Base-by-base conservation (phyloP, 2,329 filamentous ascomycete genomes). In the Pseudocercospora ulei region DNA sequence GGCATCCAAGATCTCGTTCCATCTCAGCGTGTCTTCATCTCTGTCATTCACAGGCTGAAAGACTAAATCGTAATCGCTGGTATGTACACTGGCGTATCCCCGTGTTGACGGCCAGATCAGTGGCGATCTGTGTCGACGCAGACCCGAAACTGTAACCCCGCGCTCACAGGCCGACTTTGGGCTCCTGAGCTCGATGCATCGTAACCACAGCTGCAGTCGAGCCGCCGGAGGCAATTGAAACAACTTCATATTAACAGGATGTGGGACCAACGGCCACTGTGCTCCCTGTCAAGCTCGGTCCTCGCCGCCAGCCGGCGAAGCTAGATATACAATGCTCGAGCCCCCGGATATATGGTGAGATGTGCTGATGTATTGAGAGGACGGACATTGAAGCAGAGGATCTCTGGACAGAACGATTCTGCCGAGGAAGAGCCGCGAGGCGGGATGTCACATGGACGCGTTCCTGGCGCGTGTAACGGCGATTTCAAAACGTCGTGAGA, bases 181-280 rank as follows among this genome's bases (percentile, higher is more conserved):
- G 13, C 11, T 26, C 23, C 22, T n/a, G 7, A 11, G 9, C 3
- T 11, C 16, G 29, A 30, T 23, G 18, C 28, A 39, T 16, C 33
- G 4, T 6, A 39, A 28, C 25, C 33, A 29, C 22, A 45, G 17
- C 14, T 45, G 43, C 18, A 28, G 11, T 26, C 43, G 43, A 23
- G 39, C 8, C 8, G 28, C 19, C 4, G 42, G 25, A 7, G 42
- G 38, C 23, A 45, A 31, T 12, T 27, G 20, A 35, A 45, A 31
- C 13, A 23, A n/a, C 6, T 9, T 33, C 30, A 33, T 33, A n/a
- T 3, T 33, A 8, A 11, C 2, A 33, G 16, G 12, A n/a, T n/a
- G n/a, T n/a, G n/a, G n/a, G n/a, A n/a, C n/a, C n/a, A n/a, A n/a
- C n/a, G n/a, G n/a, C n/a, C n/a, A n/a, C n/a, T n/a, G n/a, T n/a